Evolutionary conservation across 1,284 basidiomycete species (phyloP).

Genomic region (Ustilago trichophora): DNA sequence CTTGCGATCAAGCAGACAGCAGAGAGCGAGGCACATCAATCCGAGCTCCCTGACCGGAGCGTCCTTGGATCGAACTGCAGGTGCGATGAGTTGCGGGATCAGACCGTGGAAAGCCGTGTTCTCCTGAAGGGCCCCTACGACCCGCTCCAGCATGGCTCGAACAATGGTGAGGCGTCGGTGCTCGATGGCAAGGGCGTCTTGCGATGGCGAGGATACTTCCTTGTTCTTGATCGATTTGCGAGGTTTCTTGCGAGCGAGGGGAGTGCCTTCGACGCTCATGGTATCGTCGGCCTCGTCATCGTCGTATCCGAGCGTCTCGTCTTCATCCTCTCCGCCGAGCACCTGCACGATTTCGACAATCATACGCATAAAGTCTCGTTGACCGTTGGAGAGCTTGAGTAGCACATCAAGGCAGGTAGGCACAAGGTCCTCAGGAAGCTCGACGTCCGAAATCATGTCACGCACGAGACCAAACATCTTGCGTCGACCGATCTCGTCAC

Average conservation of each 20-base stretch:
- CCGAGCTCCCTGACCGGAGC: slow-evolving; percentile 84
- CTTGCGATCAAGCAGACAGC: slow-evolving; percentile 87
- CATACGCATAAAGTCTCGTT: slow-evolving; percentile 89
- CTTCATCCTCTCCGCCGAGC: slow-evolving; percentile 67
- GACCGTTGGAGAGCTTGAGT: slow-evolving; percentile 81
- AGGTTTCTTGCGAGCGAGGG: slow-evolving; percentile 35
- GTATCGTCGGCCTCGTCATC: slow-evolving; percentile 45
- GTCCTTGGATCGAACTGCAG: slow-evolving; percentile 87
- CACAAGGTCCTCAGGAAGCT: slow-evolving; percentile 81
- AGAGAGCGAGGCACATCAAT: slow-evolving; percentile 83
- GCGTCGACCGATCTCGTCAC: slow-evolving; percentile 90
- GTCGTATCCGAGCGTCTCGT: slow-evolving; percentile 52
- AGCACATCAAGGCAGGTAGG: slow-evolving; percentile 86
- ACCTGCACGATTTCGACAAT: slow-evolving; percentile 89
- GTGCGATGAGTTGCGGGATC: slow-evolving; percentile 86
- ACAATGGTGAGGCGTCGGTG: slow-evolving; percentile 72
- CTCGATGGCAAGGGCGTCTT: slow-evolving; percentile 49
- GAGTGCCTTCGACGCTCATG: slow-evolving; percentile 37
- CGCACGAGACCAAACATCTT: slow-evolving; percentile 77
- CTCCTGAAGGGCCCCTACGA: slow-evolving; percentile 77
- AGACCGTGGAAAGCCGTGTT: slow-evolving; percentile 93
- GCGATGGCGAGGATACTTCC: slow-evolving; percentile 13
- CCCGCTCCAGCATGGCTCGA: slow-evolving; percentile 88
- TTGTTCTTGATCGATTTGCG: slow-evolving; percentile 39
- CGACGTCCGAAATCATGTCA: slow-evolving; percentile 75